Conservation (phyloP, 495 filamentous ascomycete species). For the Endocarpon pusillum region DNA sequence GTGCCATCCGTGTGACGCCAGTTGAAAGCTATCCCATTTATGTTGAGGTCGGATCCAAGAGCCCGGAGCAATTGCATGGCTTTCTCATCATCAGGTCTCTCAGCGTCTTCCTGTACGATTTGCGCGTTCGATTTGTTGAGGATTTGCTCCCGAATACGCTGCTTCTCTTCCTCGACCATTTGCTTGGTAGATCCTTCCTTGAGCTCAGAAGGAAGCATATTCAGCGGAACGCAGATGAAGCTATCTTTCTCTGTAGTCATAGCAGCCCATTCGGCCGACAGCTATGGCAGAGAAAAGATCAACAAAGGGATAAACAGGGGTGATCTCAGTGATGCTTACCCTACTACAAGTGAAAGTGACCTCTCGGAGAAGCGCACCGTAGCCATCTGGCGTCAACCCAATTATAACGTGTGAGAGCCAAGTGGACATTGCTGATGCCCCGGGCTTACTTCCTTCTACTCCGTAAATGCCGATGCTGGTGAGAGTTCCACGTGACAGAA, state of each 20-base stretch:
- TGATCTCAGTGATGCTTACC: conserved; percentile 8
- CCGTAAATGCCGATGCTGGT: conserved; percentile 28
- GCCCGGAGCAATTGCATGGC: conserved; percentile 19
- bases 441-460: conserved; percentile 31
- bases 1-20: conserved; percentile 19
- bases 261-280: conserved; percentile 26
- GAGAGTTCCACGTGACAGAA: conserved; percentile 16
- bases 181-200: conserved; percentile 8
- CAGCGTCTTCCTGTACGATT: conserved; percentile 14
- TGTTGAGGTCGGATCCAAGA: conserved; percentile 28
- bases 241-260: conserved; percentile 13
- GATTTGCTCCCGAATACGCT: conserved; percentile 23
- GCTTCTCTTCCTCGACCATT: conserved; percentile 17
- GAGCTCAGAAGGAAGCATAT: conserved; percentile 22
- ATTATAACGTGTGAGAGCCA: conserved; percentile 25
- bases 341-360: conserved; percentile 19
- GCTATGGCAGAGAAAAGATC: no score
- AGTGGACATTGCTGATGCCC: conserved; percentile 24
- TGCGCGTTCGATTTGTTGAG: conserved; percentile 19
- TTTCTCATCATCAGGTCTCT: conserved; percentile 8
- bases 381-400: conserved; percentile 20
- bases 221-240: conserved; percentile 27
- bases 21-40: conserved; percentile 31
- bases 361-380: conserved; percentile 24
- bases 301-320: conserved; percentile 1